A percentile compares a stretch with the other conserved stretches of the same genome.
Conservation (phyloP, 1,284 basidiomycete species). For the Ustilago loliicola region DNA sequence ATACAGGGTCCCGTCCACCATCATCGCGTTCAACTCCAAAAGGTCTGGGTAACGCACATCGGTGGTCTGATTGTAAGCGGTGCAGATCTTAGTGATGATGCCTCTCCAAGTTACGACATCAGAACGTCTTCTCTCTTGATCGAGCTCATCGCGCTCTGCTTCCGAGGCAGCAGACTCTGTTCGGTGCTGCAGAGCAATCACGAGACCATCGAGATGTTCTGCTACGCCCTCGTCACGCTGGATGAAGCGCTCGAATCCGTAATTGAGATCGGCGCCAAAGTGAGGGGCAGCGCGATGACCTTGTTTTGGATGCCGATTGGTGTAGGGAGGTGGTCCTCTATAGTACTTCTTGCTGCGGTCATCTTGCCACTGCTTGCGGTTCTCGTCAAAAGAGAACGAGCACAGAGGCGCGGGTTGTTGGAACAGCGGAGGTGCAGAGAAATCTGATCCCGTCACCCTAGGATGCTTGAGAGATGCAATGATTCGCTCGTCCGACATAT, state of each 20-base stretch:
- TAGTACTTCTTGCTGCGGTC: slow-evolving; percentile 50
- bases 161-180: slow-evolving; percentile 24
- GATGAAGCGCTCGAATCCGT: slow-evolving; percentile 75
- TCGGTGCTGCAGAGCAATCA: slow-evolving; percentile 38
- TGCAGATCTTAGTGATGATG: slow-evolving; percentile 82
- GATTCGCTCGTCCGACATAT: background rate
- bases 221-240: slow-evolving; percentile 76
- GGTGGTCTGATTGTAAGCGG: slow-evolving; percentile 46
- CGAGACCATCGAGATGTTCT: slow-evolving; percentile 55
- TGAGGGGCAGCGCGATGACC: slow-evolving; percentile 9
- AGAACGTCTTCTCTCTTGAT: slow-evolving; percentile 63
- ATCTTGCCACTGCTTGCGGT: slow-evolving; percentile 50
- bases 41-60: slow-evolving; percentile 74
- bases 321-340: slow-evolving; percentile 50
- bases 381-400: slow-evolving; percentile 58
- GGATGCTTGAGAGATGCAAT: slow-evolving; percentile 36
- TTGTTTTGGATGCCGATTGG: slow-evolving; percentile 23
- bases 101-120: slow-evolving; percentile 86
- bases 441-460: slow-evolving; percentile 11
- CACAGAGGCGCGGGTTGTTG: slow-evolving; percentile 49
- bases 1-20: slow-evolving; percentile 77
- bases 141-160: slow-evolving; percentile 20
- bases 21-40: slow-evolving; percentile 70
- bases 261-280: slow-evolving; percentile 66
- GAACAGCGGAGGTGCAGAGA: slow-evolving; percentile 28